These are phyloP conservation scores for Tripidium arundinaceum DNA, from an alignment of 202 grass and related monocot species.

Conservation along the genomic window DNA sequence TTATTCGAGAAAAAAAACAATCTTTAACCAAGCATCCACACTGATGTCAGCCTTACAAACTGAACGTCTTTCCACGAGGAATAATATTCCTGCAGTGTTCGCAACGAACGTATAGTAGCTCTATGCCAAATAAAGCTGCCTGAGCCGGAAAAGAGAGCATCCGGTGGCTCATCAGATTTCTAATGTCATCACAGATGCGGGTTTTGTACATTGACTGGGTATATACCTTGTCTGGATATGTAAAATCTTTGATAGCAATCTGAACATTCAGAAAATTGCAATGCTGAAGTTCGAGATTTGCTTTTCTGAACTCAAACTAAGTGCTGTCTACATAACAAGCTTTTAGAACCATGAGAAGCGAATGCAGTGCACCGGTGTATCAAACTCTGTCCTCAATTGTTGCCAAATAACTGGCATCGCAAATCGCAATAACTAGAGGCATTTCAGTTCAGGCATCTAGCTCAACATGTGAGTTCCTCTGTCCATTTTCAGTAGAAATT, in stretches of 20 bases:
- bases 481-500: constrained; percentile 62
- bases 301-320: constrained; percentile 1
- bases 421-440: neutral
- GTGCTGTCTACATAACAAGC: neutral
- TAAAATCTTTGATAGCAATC: neutral
- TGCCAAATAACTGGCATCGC: neutral
- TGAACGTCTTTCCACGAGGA: constrained; percentile 27
- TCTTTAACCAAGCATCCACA: too few species aligned
- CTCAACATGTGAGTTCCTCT: neutral
- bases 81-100: neutral
- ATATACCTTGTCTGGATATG: constrained; percentile 3
- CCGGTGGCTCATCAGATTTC: neutral
- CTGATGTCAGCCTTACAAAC: too few species aligned
- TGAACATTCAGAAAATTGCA: constrained; percentile 7
- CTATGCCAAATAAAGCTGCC: constrained; percentile 27
- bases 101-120: too few species aligned
- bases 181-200: neutral
- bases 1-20: too few species aligned
- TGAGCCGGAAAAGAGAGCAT: constrained; percentile 24
- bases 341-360: neutral
- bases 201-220: constrained; percentile 1
- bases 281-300: neutral
- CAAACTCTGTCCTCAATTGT: neutral
- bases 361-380: neutral
- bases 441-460: neutral